phyloP scores from a whole-genome alignment of 441 rosid species.

The Omphalea diandra region DNA sequence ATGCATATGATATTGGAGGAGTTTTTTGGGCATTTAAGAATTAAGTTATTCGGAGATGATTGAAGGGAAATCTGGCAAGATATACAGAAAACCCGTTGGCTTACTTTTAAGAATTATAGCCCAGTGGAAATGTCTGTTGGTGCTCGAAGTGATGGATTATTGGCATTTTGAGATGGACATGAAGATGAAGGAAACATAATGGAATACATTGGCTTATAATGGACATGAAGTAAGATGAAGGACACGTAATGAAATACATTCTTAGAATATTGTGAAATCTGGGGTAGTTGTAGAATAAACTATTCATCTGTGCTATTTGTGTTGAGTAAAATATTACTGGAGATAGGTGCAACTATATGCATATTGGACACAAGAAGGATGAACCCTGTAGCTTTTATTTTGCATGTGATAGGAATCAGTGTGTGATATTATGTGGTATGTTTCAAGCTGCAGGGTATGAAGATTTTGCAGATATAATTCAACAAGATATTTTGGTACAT shows the following conservation, averaged over 20 bases:
- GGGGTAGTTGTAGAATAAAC: neutral
- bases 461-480: neutral
- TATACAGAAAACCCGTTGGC: neutral
- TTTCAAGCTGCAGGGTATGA: conserved; percentile 10
- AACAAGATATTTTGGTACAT: neutral
- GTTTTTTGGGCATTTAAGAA: neutral
- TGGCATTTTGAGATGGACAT: neutral
- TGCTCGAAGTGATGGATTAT: neutral
- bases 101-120: too few relatives aligned
- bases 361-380: neutral
- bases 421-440: neutral
- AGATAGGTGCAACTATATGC: neutral
- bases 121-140: neutral
- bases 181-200: neutral
- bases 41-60: neutral
- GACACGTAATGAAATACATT: neutral
- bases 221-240: too few relatives aligned
- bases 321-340: too few relatives aligned
- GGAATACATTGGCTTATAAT: too few relatives aligned
- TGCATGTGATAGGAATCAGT: neutral
- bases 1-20: too few relatives aligned
- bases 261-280: neutral
- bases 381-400: neutral
- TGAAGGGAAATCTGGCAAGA: neutral
- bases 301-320: neutral